Conservation (phyloP, 495 filamentous ascomycete genomes). For the Penicillium pancosmium region DNA sequence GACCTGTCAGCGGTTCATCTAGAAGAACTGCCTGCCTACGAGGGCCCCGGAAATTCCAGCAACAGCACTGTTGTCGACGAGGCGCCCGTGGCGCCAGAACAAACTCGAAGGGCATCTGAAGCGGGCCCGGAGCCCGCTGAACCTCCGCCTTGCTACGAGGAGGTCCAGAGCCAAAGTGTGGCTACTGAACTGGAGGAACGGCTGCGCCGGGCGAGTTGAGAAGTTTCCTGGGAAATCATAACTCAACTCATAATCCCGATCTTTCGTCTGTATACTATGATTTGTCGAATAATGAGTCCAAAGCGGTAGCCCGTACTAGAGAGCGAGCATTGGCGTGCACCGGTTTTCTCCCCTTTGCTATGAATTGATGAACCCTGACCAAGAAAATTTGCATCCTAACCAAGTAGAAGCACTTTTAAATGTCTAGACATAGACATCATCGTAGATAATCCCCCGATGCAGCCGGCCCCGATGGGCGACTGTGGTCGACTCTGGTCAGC, state of each 20-base stretch:
- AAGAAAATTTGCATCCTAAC: not conserved
- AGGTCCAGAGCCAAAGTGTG: conserved; percentile 82
- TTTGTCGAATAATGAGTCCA: conserved; percentile 1
- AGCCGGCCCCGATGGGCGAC: not conserved
- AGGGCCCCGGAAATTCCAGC: conserved; percentile 32
- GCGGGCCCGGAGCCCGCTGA: conserved; percentile 60
- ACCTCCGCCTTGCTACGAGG: conserved; percentile 92
- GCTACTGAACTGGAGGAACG: conserved; percentile 58
- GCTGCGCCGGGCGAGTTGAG: conserved; percentile 40
- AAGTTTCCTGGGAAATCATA: not conserved
- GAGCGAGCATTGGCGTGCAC: conserved; percentile 3
- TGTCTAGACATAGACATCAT: not conserved
- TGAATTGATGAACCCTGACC: not conserved
- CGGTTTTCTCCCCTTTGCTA: not conserved
- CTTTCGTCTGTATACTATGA: not conserved
- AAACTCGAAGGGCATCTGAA: conserved; percentile 21
- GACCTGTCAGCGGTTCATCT: conserved; percentile 65
- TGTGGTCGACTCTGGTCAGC: not conserved
- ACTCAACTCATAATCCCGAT: not conserved
- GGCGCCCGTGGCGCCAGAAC: conserved; percentile 14
- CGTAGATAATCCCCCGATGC: not conserved
- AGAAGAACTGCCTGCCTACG: conserved; percentile 86
- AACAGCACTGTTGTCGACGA: conserved; percentile 8
- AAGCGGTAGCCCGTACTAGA: not conserved
- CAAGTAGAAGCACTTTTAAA: too few species aligned